Evolutionary conservation across 176 grass and related monocot species (phyloP).

Genomic region (Hsuehochloa calcarea): DNA sequence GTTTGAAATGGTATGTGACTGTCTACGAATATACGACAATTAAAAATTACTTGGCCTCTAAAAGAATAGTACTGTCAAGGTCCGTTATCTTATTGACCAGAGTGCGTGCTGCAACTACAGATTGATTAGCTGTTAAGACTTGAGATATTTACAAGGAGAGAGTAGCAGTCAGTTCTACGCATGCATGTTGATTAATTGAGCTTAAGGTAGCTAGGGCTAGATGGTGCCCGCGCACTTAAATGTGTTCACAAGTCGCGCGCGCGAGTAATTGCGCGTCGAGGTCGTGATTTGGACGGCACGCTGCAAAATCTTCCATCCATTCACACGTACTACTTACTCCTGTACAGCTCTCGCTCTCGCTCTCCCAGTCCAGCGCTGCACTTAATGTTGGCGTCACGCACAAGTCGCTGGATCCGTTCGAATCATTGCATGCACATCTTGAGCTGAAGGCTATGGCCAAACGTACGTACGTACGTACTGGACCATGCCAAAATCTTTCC

Average conservation of each 20-base stretch:
- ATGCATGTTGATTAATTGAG: background rate
- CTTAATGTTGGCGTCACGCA: background rate
- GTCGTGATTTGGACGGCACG: background rate
- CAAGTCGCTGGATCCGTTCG: background rate
- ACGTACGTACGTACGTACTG: too few relatives aligned
- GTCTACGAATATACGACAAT: too few relatives aligned
- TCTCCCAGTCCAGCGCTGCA: background rate
- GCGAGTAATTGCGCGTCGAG: background rate
- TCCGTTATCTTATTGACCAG: too few relatives aligned
- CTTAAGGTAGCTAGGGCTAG: background rate
- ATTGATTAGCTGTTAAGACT: too few relatives aligned
- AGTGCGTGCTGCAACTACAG: too few relatives aligned
- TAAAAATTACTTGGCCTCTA: too few relatives aligned
- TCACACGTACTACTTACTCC: background rate
- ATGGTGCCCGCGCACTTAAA: constrained; percentile 16
- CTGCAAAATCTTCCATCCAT: background rate
- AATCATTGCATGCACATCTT: background rate
- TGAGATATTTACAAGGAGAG: background rate
- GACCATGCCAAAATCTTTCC: background rate
- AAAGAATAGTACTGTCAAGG: too few relatives aligned
- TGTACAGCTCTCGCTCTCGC: too few relatives aligned
- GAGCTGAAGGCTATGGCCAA: background rate
- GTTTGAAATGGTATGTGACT: too few relatives aligned
- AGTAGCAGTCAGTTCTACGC: background rate
- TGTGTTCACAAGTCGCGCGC: background rate